phyloP scores from a whole-genome alignment of 83 land plant species.

The Larix sibirica region DNA sequence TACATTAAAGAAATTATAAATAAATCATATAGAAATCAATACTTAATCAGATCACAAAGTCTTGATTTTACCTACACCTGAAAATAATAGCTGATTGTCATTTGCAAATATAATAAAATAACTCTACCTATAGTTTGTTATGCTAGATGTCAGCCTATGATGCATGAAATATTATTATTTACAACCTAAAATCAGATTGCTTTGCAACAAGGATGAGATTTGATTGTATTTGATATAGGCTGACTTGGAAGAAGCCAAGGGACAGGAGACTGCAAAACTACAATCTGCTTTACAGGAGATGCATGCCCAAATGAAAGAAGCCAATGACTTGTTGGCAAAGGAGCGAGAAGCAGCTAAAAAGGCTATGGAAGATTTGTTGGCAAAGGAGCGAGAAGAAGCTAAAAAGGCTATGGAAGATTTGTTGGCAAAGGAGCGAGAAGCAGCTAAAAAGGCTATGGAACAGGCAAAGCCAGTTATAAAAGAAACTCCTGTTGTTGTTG shows the following conservation, averaged over 20 bases:
- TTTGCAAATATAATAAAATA: too few relatives aligned
- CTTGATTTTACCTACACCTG: too few relatives aligned
- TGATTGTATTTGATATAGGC: constrained; percentile 44
- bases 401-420: constrained; percentile 70
- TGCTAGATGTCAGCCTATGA: neutral
- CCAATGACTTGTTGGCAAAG: constrained; percentile 62
- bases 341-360: constrained; percentile 70
- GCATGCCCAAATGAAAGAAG: constrained; percentile 64
- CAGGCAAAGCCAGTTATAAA: constrained; percentile 77
- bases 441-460: constrained; percentile 75
- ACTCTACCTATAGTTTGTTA: neutral
- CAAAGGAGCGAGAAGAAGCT: constrained; percentile 68
- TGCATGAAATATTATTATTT: neutral
- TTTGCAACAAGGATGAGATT: neutral
- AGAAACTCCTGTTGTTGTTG: constrained; percentile 53
- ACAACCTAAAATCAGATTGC: neutral
- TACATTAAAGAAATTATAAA: too few relatives aligned
- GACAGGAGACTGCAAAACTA: constrained; percentile 75
- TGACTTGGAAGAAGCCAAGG: constrained; percentile 90
- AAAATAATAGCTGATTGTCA: too few relatives aligned
- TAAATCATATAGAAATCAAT: too few relatives aligned
- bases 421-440: constrained; percentile 68
- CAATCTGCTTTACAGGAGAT: constrained; percentile 73
- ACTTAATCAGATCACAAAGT: too few relatives aligned
- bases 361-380: constrained; percentile 68